These are phyloP conservation scores for Cairneyella variabilis DNA, from an alignment of 495 filamentous ascomycete genomes.

Conservation along the genomic window DNA sequence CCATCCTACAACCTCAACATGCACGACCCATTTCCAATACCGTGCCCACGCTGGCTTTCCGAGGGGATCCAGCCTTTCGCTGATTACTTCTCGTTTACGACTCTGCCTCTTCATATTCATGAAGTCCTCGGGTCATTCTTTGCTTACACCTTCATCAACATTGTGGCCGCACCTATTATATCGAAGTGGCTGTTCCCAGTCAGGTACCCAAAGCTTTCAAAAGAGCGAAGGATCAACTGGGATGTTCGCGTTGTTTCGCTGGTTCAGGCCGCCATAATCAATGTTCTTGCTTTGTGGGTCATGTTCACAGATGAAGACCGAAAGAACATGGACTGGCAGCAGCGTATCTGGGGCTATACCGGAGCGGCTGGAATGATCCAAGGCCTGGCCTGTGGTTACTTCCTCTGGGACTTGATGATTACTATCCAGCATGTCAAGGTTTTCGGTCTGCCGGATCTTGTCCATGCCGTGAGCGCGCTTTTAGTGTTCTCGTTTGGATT, in stretches of 20 bases:
- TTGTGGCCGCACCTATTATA: slow-evolving; percentile 68
- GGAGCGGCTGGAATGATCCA: slow-evolving; percentile 78
- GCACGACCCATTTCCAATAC: slow-evolving; percentile 68
- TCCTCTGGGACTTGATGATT: slow-evolving; percentile 85
- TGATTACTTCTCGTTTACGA: slow-evolving; percentile 56
- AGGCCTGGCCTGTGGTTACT: slow-evolving; percentile 88
- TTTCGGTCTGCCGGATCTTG: slow-evolving; percentile 85
- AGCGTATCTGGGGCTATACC: slow-evolving; percentile 89
- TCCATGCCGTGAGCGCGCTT: slow-evolving; percentile 83
- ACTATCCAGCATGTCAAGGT: slow-evolving; percentile 67
- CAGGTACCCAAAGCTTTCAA: slow-evolving; percentile 63
- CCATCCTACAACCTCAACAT: slow-evolving; percentile 33
- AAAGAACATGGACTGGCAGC: slow-evolving; percentile 60
- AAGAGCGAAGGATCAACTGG: slow-evolving; percentile 82
- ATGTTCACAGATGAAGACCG: slow-evolving; percentile 79
- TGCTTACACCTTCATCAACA: slow-evolving; percentile 74
- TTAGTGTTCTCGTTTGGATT: slow-evolving; percentile 88
- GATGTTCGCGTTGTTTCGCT: slow-evolving; percentile 94
- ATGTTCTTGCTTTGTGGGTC: slow-evolving; percentile 71
- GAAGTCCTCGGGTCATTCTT: slow-evolving; percentile 72
- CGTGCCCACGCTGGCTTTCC: slow-evolving; percentile 49
- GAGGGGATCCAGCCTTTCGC: slow-evolving; percentile 54
- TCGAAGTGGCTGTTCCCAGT: slow-evolving; percentile 66
- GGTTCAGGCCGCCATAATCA: slow-evolving; percentile 81
- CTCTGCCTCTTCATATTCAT: slow-evolving; percentile 82